Conservation (phyloP, 345 rosid genomes). For the Syzygium aqueum region DNA sequence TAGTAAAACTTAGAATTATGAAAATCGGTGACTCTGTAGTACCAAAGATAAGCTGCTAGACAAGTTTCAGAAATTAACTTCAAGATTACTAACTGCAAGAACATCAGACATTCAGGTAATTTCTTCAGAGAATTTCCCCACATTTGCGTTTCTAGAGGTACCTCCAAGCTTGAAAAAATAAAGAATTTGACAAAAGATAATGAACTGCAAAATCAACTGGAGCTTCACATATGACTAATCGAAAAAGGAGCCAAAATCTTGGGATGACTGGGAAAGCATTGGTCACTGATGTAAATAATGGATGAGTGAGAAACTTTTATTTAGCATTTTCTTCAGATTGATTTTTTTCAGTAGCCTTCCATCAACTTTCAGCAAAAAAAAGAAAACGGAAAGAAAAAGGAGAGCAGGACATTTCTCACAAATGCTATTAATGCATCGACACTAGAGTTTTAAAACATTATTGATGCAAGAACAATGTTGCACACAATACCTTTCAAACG, state of each 20-base stretch:
- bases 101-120: not conserved
- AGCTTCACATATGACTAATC: not conserved
- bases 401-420: not conserved
- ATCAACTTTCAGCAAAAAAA: not conserved
- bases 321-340: not conserved
- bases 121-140: not conserved
- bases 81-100: not conserved
- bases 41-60: not conserved
- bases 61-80: not conserved
- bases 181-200: not conserved
- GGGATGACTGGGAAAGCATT: not conserved
- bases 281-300: not conserved
- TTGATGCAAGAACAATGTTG: not conserved
- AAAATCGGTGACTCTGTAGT: not conserved
- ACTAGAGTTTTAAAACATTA: not conserved
- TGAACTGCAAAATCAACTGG: not conserved
- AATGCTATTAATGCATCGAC: not conserved
- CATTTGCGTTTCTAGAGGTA: not conserved
- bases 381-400: not conserved
- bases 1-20: not conserved
- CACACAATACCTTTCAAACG: conserved; percentile 39
- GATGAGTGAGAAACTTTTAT: not conserved
- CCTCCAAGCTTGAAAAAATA: not conserved
- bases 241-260: not conserved
- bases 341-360: not conserved